Percentiles rank a stretch among this genome's conserved stretches.
Conservation (phyloP, 2,329 filamentous ascomycete genomes). For the Apiospora rasikravindrae region DNA sequence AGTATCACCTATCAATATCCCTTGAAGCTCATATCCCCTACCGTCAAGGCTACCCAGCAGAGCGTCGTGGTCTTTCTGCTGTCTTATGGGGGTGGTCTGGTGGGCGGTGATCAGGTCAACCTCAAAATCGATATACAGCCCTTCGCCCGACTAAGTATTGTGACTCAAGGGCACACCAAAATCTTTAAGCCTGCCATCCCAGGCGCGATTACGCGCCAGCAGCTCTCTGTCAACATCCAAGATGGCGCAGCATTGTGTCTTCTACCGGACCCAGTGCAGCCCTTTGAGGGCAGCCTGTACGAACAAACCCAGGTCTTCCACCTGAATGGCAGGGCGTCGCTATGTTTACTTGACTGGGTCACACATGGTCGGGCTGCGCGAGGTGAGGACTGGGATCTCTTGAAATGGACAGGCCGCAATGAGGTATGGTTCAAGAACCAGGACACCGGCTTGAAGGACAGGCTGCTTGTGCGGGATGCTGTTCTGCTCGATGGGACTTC, state of each 20-base stretch:
- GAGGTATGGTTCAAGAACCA: conserved; percentile 71
- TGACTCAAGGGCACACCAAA: conserved; percentile 86
- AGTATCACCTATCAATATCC: conserved; percentile 90
- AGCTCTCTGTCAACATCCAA: conserved; percentile 56
- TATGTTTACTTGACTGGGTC: conserved; percentile 94
- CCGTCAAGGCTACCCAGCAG: conserved; percentile 65
- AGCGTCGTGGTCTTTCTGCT: conserved; percentile 86
- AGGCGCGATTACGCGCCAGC: conserved; percentile 63
- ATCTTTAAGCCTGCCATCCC: conserved; percentile 80
- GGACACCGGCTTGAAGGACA: conserved; percentile 44
- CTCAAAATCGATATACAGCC: conserved; percentile 70
- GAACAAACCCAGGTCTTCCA: conserved; percentile 83
- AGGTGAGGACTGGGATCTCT: conserved; percentile 87
- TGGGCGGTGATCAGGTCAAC: conserved; percentile 83
- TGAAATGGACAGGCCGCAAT: conserved; percentile 80
- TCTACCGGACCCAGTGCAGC: conserved; percentile 91
- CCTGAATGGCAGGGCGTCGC: conserved; percentile 58
- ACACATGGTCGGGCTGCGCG: conserved; percentile 83
- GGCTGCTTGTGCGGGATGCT: conserved; percentile 84
- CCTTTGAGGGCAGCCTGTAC: conserved; percentile 84
- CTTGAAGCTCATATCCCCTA: conserved; percentile 87
- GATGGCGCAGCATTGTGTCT: conserved; percentile 63
- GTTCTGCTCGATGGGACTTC: conserved; percentile 71
- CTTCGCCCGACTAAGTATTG: conserved; percentile 69
- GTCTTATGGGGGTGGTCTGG: conserved; percentile 92